Base-by-base conservation (phyloP, 2,329 filamentous ascomycete genomes). In the Fusarium globosum region DNA sequence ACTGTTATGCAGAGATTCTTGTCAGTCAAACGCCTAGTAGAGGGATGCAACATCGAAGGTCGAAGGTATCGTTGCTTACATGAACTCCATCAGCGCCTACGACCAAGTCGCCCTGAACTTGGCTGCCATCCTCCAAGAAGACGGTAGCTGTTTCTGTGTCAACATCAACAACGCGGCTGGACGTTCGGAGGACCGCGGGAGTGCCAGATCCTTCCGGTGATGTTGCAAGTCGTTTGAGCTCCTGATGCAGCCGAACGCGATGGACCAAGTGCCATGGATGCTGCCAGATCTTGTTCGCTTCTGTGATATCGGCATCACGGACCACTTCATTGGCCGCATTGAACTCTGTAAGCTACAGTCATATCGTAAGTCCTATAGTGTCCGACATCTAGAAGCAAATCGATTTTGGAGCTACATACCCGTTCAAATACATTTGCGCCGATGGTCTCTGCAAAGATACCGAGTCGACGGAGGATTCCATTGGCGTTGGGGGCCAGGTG, bases 401-500 rank as follows among this genome's bases (percentile, higher is more conserved):
- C 3, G 20, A 16, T 3, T 12, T 41, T 14, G 7, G n/a, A n/a
- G 43, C 8, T 10, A 3, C 45, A 41, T 28, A 60, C 57, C 18
- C 57, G 36, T n/a, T 60, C 57, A 23, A 60, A 60, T 6, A n/a
- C 21, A 81, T 83, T 61, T 82, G 80, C 84, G 13, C 83, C 83
- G 41, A 84, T 80, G 2, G 72, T 65, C 73, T 85, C 83, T 16
- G 82, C 81, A 6, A 76, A 74, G 33, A 86, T 78, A 21, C 83
- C 84, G 71, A 81, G 81, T 57, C 80, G 78, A 5, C 82, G 80
- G 15, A 92, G 82, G 5, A 92, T 78, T 1, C 88, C 88, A 78
- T 91, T 90, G 12, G 85, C 82, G 76, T 92, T 93, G 3, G 91
- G 89, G 0, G 88, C 86, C 9, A 92, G 76, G 74, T 92, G 89